Evolutionary conservation across 257 asterid species (phyloP), one percentile per base, ranked within the genome.

Genomic region (Ilex asprella): DNA sequence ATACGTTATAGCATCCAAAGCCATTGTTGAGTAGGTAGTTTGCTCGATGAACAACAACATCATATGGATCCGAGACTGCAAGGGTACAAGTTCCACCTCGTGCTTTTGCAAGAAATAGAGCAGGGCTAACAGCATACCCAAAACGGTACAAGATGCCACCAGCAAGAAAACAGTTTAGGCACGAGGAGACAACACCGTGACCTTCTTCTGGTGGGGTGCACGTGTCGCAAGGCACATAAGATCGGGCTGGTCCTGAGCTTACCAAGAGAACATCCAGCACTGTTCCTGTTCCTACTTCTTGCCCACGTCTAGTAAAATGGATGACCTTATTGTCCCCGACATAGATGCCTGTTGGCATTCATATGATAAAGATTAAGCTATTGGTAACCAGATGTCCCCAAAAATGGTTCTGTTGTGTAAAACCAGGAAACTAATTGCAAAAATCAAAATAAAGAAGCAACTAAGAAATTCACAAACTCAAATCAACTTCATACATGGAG

Each of bases 241-340:
- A 53, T 53, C 57, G 57, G 57, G 57, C 29, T n/a, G 57, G 57
- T n/a, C 57, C 57, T 10, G 57, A 53, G 30, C 57, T 53, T 53
- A 53, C 30, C 57, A 53, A 53, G 30, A 53, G 57, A 5, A 53
- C 30, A 53, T 53, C 57, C 10, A 53, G 57, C 57, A 53, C 30
- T 0, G 57, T 53, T 5, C 57, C 57, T 10, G 57, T 53, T 21
- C 57, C 57, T 53, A 53, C 57, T 53, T 53, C 57, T 53, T 53
- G 57, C 29, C 57, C 57, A n/a, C 57, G 57, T 53, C 57, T n/a
- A 14, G 57, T 53, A 27, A 53, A 53, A 53, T 53, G 57, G 30
- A 53, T 53, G 8, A 53, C 57, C 57, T 7, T 53, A 53, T 53
- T 21, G 3, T 53, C 57, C 27, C 57, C 57, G 5, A 53, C 30